Conservation (phyloP, 129 eudicot species). For the Flaveria trinervia region DNA sequence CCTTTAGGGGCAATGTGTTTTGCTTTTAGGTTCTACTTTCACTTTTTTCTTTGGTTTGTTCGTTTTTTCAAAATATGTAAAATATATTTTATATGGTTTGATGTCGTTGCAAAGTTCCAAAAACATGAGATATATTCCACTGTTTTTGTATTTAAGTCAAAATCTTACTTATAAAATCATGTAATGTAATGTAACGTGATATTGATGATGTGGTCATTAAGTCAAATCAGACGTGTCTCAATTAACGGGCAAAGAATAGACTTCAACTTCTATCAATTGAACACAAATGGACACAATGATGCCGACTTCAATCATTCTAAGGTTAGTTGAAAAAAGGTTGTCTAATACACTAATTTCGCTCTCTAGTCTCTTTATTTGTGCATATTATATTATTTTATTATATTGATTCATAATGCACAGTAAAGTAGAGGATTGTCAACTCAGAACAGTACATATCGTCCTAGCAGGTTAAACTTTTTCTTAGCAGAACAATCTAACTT, state of each 20-base stretch:
- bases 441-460: too few species aligned
- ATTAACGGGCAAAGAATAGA: not conserved
- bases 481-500: too few species aligned
- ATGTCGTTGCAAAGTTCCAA: not conserved
- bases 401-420: too few species aligned
- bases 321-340: too few species aligned
- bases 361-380: too few species aligned
- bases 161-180: not conserved
- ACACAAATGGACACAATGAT: not conserved
- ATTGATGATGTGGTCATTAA: not conserved
- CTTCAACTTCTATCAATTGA: not conserved
- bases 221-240: not conserved
- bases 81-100: slow-evolving; percentile 32
- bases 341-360: too few species aligned
- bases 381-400: too few species aligned
- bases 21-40: slow-evolving; percentile 6
- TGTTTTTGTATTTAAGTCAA: not conserved
- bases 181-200: not conserved
- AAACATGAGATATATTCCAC: not conserved
- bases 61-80: slow-evolving; percentile 22
- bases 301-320: too few species aligned
- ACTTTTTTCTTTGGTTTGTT: slow-evolving; percentile 18
- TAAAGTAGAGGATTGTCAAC: too few species aligned
- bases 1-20: slow-evolving; percentile 11
- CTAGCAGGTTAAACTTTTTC: too few species aligned